Evolutionary conservation across 169 alveolate species (phyloP), one percentile per base, ranked within the genome.

Genomic region (Cyclospora cayetanensis): DNA sequence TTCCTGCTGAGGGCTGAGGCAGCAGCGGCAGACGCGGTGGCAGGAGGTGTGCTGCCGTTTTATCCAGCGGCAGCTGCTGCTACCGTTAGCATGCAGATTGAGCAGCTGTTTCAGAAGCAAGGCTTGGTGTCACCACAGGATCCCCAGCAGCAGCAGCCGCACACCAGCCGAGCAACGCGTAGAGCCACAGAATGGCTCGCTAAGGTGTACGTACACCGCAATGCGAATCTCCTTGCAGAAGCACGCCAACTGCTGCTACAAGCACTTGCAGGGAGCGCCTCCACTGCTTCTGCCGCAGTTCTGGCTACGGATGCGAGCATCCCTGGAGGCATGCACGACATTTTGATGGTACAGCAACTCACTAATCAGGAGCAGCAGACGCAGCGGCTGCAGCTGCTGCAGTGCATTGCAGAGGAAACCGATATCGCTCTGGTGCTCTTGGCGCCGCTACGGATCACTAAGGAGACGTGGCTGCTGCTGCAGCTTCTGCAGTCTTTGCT

Each of bases 361-460:
- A 39, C 7, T 2, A 39, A 25, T 25, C 77, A 65, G 31, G 53
- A 70, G 83, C 83, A 70, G 60, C 22, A 70, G 83, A 31, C 18
- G 53, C 83, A 70, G 37, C 83, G 83, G 27, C n/a, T 70, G 55
- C 83, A 34, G 52, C 83, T 70, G 83, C 83, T 39, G 27, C 83
- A 70, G 60, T 70, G 83, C 83, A 70, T 70, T 70, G 83, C 83
- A n/a, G 83, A 70, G 83, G 83, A 70, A 35, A 43, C 83, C 35
- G 83, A 70, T 70, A 55, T 37, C 4, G 15, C 83, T 37, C 41
- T 70, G 31, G 83, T 70, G 83, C 83, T 37, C 60, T 55, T 70
- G 22, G 29, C 83, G 31, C 83, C 83, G 20, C 83, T 70, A 55
- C 43, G 83, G 60, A 70, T 70, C 42, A 70, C 83, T 35, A 50